Conservation (phyloP, 805 yeast species). For the Zygosaccharomyces pseudorouxii region DNA sequence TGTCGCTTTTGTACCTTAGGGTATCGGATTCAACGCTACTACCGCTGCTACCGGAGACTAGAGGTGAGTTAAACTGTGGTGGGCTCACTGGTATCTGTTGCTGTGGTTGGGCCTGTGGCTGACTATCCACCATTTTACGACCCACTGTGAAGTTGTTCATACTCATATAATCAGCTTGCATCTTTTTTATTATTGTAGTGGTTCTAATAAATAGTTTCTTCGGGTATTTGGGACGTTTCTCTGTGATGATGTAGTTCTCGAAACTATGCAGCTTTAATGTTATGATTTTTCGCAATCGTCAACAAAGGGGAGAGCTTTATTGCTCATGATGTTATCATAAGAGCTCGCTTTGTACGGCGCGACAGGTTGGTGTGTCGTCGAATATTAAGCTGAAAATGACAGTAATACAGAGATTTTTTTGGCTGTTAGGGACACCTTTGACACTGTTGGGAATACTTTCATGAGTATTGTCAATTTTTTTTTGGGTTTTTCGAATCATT, state of each 20-base stretch:
- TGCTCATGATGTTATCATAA: slow-evolving; percentile 1
- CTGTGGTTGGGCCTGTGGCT: slow-evolving; percentile 8
- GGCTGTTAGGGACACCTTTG: background rate
- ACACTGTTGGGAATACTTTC: background rate
- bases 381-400: background rate
- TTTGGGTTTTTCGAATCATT: background rate
- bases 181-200: slow-evolving; percentile 5
- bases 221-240: background rate
- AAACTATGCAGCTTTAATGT: slow-evolving; percentile 3
- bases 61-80: slow-evolving; percentile 15
- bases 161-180: slow-evolving; percentile 10
- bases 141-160: slow-evolving; percentile 2
- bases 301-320: slow-evolving; percentile 5
- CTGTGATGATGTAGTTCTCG: background rate
- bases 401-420: background rate
- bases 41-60: slow-evolving; percentile 15
- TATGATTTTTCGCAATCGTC: slow-evolving; percentile 7
- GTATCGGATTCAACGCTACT: slow-evolving; percentile 17
- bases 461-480: background rate
- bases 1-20: slow-evolving; percentile 26
- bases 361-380: background rate
- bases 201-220: background rate
- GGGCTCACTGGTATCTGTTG: slow-evolving; percentile 14
- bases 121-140: slow-evolving; percentile 6
- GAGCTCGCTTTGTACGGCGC: background rate